A percentile compares a stretch with the other conserved stretches of the same genome.
phyloP scores from a whole-genome alignment of 1,284 basidiomycete species.

The Ustilago tritici region DNA sequence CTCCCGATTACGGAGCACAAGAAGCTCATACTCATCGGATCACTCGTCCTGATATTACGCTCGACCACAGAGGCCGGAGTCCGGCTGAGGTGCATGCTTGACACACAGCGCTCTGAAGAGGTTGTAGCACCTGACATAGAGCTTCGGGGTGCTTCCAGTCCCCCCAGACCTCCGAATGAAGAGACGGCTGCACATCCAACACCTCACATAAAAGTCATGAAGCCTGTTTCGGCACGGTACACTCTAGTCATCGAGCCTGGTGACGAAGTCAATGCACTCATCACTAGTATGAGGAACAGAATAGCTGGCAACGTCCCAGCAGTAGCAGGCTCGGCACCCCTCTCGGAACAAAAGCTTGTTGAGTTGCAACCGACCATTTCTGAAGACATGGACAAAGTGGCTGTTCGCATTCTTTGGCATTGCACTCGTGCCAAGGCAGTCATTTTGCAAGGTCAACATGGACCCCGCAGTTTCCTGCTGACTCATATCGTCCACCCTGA shows the following conservation, averaged over 20 bases:
- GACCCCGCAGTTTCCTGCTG: neutral
- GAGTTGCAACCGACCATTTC: neutral
- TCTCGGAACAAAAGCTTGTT: neutral
- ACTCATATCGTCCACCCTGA: neutral
- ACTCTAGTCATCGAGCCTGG: neutral
- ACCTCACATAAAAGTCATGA: neutral
- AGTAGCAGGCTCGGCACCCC: neutral
- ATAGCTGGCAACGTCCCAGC: neutral
- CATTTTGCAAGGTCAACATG: neutral
- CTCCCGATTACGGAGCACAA: too few relatives aligned
- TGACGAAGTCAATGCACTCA: neutral
- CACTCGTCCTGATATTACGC: too few relatives aligned
- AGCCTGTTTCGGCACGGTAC: neutral
- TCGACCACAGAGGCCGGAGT: too few relatives aligned
- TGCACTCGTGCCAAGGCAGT: slow-evolving; percentile 5
- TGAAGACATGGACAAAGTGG: neutral
- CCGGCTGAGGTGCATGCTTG: too few relatives aligned
- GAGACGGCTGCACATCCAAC: neutral
- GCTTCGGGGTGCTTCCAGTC: too few relatives aligned
- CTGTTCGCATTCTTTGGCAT: slow-evolving; percentile 11
- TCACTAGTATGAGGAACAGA: neutral
- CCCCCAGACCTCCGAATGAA: neutral
- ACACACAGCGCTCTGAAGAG: too few relatives aligned
- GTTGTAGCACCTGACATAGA: too few relatives aligned
- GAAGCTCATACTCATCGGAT: too few relatives aligned